Conservation (phyloP, 495 filamentous ascomycete genomes). For the Trichoderma virens region DNA sequence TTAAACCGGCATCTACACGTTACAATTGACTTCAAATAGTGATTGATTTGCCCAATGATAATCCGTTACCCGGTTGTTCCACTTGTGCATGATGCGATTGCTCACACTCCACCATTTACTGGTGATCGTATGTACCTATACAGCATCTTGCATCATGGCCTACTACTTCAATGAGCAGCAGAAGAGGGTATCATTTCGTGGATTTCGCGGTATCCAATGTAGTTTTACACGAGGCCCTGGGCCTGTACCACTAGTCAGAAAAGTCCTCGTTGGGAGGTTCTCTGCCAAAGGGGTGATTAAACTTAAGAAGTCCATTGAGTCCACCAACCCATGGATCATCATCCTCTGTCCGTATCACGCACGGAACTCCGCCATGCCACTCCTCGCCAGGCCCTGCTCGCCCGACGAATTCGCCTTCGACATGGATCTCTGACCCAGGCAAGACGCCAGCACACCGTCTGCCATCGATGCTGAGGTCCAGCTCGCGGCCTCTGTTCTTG, state of each 20-base stretch:
- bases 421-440: constrained; percentile 80
- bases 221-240: background rate
- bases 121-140: no score
- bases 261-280: background rate
- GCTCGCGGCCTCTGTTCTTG: constrained; percentile 72
- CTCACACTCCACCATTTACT: no score
- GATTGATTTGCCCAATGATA: no score
- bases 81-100: no score
- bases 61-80: no score
- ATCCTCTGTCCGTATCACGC: constrained; percentile 59
- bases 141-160: no score
- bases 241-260: constrained; percentile 4
- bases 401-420: constrained; percentile 70
- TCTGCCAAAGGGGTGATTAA: constrained; percentile 88
- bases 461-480: constrained; percentile 86
- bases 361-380: constrained; percentile 62
- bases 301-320: constrained; percentile 88
- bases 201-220: background rate
- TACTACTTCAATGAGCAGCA: background rate
- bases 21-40: no score
- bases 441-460: constrained; percentile 64
- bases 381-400: constrained; percentile 25
- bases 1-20: no score
- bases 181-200: background rate
- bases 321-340: constrained; percentile 96